Evolutionary conservation across 306 rosid genomes (phyloP), one percentile per base, ranked within the genome.

Genomic region (Dalbergia oliveri): DNA sequence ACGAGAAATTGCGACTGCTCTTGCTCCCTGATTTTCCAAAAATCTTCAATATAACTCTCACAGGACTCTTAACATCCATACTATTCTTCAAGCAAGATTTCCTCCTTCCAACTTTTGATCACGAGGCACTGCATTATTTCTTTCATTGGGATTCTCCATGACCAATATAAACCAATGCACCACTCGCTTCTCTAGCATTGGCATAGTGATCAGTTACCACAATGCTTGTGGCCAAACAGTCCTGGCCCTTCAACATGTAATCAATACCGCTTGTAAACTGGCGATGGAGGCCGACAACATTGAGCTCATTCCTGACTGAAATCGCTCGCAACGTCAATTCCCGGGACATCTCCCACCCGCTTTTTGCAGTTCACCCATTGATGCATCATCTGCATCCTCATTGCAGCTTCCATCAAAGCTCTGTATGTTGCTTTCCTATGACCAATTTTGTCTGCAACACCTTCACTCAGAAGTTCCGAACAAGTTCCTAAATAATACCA

Each of bases 1-100:
- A 83, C 2, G 58, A 15, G n/a, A 0, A 7, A 1, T 35, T 1
- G 18, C 49, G 5, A 15, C 1, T 18, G 21, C 3, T 19, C 5
- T 59, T 37, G 9, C 1, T 54, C n/a, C 21, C 7, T 8, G 6
- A 76, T 1, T 53, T 61, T 18, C 19, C 14, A 10, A 0, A 13
- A 51, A 54, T 54, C 34, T 73, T 78, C 37, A 83, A 31, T 61
- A 89, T 79, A 23, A 85, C 88, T 59, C 93, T 83, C 4, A 89
- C 89, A 5, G 78, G 88, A 15, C 49, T 58, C 63, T 16, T 5
- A 5, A 82, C 81, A 9, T 69, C 56, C 69, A 70, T 67, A 66
- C 88, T 83, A 58, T 89, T 87, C 77, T 33, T 71, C n/a, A 37
- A 11, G 90, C 89, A 71, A 85, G 89, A 69, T 83, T 89, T 16